A percentile compares a stretch with the other conserved stretches of the same genome.
These are phyloP conservation scores for Ochromonadaceae sp. DNA, from an alignment of 352 stramenopile genomes.

Conservation along the genomic window DNA sequence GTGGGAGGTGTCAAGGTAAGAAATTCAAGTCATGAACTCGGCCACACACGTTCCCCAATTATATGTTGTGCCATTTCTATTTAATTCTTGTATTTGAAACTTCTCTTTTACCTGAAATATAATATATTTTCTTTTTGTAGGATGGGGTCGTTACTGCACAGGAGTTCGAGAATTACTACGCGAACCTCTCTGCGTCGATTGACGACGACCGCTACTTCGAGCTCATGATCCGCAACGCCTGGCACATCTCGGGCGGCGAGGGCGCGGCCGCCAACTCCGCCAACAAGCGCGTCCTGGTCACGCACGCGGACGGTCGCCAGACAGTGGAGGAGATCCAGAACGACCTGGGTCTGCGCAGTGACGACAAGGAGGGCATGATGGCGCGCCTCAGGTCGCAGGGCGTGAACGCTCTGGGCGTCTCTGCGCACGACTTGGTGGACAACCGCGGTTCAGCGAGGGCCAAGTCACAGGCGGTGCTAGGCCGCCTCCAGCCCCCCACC, in stretches of 20 bases:
- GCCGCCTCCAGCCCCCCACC: not conserved
- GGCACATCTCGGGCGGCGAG: conserved; percentile 54
- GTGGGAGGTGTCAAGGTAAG: conserved; percentile 28
- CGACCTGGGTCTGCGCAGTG: conserved; percentile 47
- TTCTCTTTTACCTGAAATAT: conserved; percentile 1
- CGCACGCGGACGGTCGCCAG: conserved; percentile 38
- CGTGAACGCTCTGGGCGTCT: conserved; percentile 12
- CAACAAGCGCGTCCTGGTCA: conserved; percentile 47
- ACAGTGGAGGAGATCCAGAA: conserved; percentile 60
- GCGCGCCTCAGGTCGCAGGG: conserved; percentile 44
- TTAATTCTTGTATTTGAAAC: not conserved
- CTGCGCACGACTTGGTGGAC: not conserved
- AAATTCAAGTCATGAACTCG: conserved; percentile 24
- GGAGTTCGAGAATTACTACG: conserved; percentile 73
- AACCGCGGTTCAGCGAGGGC: not conserved
- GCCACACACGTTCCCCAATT: not conserved
- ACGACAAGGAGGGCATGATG: conserved; percentile 52
- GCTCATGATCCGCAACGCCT: conserved; percentile 62
- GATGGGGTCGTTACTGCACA: conserved; percentile 39
- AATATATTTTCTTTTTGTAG: too few species aligned
- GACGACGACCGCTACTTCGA: conserved; percentile 78
- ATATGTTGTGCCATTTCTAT: not conserved
- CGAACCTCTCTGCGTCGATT: conserved; percentile 65
- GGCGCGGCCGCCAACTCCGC: conserved; percentile 54
- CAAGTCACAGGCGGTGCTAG: not conserved